These are phyloP conservation scores for Apiospora hydei DNA, from an alignment of 2,329 filamentous ascomycete species.

Conservation along the genomic window DNA sequence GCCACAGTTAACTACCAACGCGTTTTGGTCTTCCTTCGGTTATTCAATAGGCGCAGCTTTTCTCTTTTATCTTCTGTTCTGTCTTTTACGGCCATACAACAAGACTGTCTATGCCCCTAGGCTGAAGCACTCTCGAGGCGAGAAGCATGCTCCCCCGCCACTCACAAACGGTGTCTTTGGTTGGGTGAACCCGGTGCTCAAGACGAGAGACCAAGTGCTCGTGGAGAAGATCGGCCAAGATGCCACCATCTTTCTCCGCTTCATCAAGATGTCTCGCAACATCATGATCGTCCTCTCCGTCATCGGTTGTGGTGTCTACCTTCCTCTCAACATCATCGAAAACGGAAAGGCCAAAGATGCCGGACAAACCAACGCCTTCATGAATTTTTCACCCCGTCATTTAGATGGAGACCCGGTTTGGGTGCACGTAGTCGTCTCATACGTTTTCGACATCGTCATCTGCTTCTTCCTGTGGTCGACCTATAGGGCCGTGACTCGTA, in stretches of 20 bases:
- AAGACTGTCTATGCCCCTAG: constrained; percentile 93
- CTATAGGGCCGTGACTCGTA: constrained; percentile 75
- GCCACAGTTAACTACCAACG: constrained; percentile 53
- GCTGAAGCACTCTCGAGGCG: constrained; percentile 83
- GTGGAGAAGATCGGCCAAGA: constrained; percentile 89
- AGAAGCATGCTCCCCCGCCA: constrained; percentile 85
- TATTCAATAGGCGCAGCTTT: constrained; percentile 79
- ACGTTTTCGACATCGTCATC: constrained; percentile 75
- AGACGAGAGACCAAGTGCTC: constrained; percentile 78
- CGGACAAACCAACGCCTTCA: constrained; percentile 60
- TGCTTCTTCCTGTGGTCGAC: constrained; percentile 89
- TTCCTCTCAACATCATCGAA: constrained; percentile 77
- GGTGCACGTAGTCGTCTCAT: constrained; percentile 66
- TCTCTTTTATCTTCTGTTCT: constrained; percentile 81
- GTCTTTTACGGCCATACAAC: constrained; percentile 88
- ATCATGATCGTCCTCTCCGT: constrained; percentile 80
- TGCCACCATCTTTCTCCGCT: constrained; percentile 87
- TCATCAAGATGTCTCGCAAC: constrained; percentile 90
- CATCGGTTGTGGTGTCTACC: constrained; percentile 77
- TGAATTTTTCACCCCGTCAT: constrained; percentile 59
- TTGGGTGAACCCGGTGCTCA: constrained; percentile 82
- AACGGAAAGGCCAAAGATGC: constrained; percentile 46
- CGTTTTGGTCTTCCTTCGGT: constrained; percentile 78
- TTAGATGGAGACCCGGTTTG: constrained; percentile 62
- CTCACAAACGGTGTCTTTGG: constrained; percentile 87